Base-by-base conservation (phyloP, 495 filamentous ascomycete genomes). In the Penicillium longicatenatum region DNA sequence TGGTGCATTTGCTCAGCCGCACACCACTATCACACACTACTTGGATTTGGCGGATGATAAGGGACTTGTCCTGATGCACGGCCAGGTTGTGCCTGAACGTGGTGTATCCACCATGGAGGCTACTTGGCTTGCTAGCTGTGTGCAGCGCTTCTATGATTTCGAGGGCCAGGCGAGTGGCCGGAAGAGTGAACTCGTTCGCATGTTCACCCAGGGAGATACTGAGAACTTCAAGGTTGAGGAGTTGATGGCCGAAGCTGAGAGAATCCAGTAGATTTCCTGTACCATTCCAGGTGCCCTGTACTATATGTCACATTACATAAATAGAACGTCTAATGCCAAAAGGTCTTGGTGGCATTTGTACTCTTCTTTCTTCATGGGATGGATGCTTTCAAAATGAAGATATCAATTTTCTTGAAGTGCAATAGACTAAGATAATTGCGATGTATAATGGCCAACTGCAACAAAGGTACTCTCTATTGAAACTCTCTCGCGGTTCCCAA, bases 21-120 rank as follows among this genome's bases (percentile, higher is more conserved):
- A 98, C 62, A 98, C 95, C 3, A 97, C 91, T 1, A 74, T 97
- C 21, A 97, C 92, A 59, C 91, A 97, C 64, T 90, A 98, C 70
- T 73, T 86, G 20, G 94, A 98, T 59, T 74, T 96, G 20, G 83
- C 83, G 11, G 80, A 81, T 55, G 75, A 81, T 3, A 89, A 91
- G 63, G 89, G 84, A 7, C 63, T 97, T 45, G 92, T 97, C 29
- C 76, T 98, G 44, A 83, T 96, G 81, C 86, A 92, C 61, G 94
- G 94, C 1, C 76, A 77, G 57, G 89, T 98, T 30, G 79, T 89
- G 59, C 86, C 88, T 48, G 88, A 89, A 3, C 70, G 86, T 9
- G 93, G 94, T 2, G 84, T 97, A 14, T 87, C 78, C 17, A 86
- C 89, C 2, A 78, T 90, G 16, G 88, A 98, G 67, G 92, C 89